phyloP scores from a whole-genome alignment of 306 rosid genomes.

The Malus sylvestris region DNA sequence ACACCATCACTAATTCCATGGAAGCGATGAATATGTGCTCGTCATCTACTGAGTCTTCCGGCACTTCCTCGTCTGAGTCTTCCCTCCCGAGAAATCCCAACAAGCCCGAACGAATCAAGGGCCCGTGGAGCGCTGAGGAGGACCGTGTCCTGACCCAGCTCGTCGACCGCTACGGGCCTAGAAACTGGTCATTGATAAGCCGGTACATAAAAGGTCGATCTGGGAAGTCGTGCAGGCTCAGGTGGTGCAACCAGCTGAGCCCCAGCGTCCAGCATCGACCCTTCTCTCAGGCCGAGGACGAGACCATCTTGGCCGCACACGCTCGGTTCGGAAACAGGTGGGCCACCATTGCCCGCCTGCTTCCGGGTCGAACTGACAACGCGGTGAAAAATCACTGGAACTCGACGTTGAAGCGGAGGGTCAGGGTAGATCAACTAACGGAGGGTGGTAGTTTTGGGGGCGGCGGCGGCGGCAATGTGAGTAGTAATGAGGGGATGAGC shows the following conservation, averaged over 20 bases:
- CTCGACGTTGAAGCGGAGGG: slow-evolving; percentile 77
- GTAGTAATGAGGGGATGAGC: not conserved
- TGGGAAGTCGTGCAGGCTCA: slow-evolving; percentile 82
- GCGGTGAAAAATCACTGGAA: slow-evolving; percentile 98
- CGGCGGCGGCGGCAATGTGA: not conserved
- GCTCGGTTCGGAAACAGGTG: slow-evolving; percentile 77
- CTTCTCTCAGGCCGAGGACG: slow-evolving; percentile 70
- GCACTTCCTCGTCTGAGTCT: slow-evolving; percentile 61
- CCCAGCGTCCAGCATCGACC: slow-evolving; percentile 85
- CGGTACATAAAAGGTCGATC: slow-evolving; percentile 80
- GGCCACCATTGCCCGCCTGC: slow-evolving; percentile 90
- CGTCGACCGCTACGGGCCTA: slow-evolving; percentile 68
- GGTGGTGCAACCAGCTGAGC: slow-evolving; percentile 97
- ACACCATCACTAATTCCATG: slow-evolving; percentile 6
- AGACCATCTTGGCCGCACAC: slow-evolving; percentile 68
- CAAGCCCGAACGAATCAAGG: slow-evolving; percentile 56
- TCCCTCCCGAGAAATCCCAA: slow-evolving; percentile 15
- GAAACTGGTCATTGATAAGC: slow-evolving; percentile 91
- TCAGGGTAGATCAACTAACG: slow-evolving; percentile 4
- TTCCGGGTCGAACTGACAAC: slow-evolving; percentile 93
- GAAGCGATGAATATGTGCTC: slow-evolving; percentile 44
- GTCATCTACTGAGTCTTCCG: slow-evolving; percentile 53
- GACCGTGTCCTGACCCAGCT: slow-evolving; percentile 73
- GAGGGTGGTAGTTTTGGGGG: not conserved
- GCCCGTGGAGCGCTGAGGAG: slow-evolving; percentile 97